These are phyloP conservation scores for Inonotus obliquus DNA, from an alignment of 1,284 basidiomycete genomes.

Conservation along the genomic window DNA sequence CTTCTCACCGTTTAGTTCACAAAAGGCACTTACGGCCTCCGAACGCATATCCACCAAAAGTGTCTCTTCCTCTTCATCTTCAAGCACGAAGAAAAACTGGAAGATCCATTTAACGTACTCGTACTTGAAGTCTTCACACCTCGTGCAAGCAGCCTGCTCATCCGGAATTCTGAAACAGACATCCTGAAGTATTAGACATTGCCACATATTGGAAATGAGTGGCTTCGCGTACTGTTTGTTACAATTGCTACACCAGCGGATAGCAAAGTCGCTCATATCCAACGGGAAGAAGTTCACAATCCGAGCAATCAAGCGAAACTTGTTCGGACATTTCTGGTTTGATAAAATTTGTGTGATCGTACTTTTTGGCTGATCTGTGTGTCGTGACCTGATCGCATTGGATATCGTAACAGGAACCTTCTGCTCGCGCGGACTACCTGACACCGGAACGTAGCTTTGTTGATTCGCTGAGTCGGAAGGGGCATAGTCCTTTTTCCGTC, in stretches of 20 bases:
- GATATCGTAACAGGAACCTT: background rate
- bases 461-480: conserved; percentile 6
- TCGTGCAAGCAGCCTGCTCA: conserved; percentile 40
- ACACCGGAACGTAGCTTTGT: background rate
- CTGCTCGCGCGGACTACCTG: background rate
- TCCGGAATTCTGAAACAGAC: conserved; percentile 36
- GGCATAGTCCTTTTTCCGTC: conserved; percentile 26
- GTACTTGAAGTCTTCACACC: conserved; percentile 48
- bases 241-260: conserved; percentile 49
- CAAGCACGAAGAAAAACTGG: conserved; percentile 43
- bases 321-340: conserved; percentile 31
- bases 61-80: conserved; percentile 41
- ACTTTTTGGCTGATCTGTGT: conserved; percentile 17
- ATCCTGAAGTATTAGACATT: background rate
- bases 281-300: conserved; percentile 54
- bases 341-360: conserved; percentile 39
- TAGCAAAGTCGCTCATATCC: conserved; percentile 41
- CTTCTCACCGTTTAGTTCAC: background rate
- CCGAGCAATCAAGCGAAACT: conserved; percentile 45
- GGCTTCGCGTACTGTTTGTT: conserved; percentile 35
- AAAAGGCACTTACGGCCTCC: conserved; percentile 23
- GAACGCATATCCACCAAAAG: conserved; percentile 43
- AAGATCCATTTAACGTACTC: conserved; percentile 44
- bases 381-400: conserved; percentile 2
- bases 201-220: background rate